These are phyloP conservation scores for Prinsepia uniflora DNA, from an alignment of 306 rosid genomes.

Conservation along the genomic window DNA sequence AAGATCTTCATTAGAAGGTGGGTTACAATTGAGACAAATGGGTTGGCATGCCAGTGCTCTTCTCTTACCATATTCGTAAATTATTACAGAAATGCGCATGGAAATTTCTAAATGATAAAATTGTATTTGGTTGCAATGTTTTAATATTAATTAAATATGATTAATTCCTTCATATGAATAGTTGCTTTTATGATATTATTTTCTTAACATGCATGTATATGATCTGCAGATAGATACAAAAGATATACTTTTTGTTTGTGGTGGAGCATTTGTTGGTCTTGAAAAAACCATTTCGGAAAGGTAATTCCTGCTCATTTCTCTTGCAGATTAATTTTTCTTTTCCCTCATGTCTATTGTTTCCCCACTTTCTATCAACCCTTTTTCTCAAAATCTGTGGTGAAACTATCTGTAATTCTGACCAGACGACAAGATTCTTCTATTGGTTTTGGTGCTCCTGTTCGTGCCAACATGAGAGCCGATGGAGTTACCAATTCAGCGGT, in stretches of 20 bases:
- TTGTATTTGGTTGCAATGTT: too few species aligned
- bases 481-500: constrained; percentile 57
- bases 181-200: not conserved
- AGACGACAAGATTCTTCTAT: constrained; percentile 97
- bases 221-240: constrained; percentile 79
- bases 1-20: too few species aligned
- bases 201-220: constrained; percentile 12
- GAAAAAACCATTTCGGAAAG: constrained; percentile 98
- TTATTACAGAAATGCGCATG: too few species aligned
- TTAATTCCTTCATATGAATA: constrained; percentile 7
- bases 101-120: too few species aligned
- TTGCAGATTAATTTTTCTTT: not conserved
- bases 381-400: not conserved
- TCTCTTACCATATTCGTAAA: too few species aligned
- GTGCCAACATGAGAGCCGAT: constrained; percentile 83
- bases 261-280: constrained; percentile 95
- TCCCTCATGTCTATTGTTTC: not conserved
- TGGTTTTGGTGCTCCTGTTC: constrained; percentile 95
- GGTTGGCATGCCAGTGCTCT: too few species aligned
- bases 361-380: constrained; percentile 1
- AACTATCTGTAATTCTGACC: constrained; percentile 29
- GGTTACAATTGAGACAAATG: too few species aligned
- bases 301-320: constrained; percentile 35
- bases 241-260: constrained; percentile 92
- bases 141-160: too few species aligned